Base-by-base conservation (phyloP, 805 yeast species). In the Candida glaebosa region DNA sequence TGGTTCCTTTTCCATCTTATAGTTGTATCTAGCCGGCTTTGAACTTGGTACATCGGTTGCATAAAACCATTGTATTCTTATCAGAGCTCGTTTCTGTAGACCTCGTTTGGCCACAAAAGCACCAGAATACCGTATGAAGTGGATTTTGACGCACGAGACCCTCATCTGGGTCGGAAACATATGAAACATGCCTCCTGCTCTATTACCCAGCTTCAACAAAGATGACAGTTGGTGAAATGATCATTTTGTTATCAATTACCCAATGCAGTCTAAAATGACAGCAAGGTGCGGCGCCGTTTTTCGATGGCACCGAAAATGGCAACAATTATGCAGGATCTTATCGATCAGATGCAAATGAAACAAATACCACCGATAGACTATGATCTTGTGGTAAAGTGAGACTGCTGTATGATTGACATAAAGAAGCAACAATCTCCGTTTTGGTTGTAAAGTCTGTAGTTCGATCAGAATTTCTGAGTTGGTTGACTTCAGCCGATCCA, bases 21-120 rank as follows among this genome's bases (percentile, higher is more conserved):
- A 86, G 15, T 71, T 57, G 47, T 69, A 72, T 61, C 81, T 76
- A 17, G 57, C 66, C 1, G 96, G 96, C 60, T 84, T 85, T 6
- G 77, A 61, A 9, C 68, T 58, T 1, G 96, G 95, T 5, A 80
- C 60, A 56, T 87, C 96, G 0, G 88, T 81, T 2, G 96, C 91
- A 52, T 87, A 84, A 57, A 78, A 88, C 97, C 97, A 89, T 46
- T 72, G 65, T 15, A 52, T 57, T 14, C 17, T 48, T 17, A 34
- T 18, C n/a, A 22, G 18, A 6, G 37, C 10, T 7, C 10, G 12
- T 12, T 24, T 24, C 28, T 24, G 8, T 8, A 12, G 12, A 24
- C 28, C 28, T 24, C 28, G 28, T 24, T 24, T 24, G 10, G 28
- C 8, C 28, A 24, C 8, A 24, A 24, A 8, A 8, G 28, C 8